Conservation (phyloP, 352 stramenopile species). For the Globisporangium cylindrosporum region DNA sequence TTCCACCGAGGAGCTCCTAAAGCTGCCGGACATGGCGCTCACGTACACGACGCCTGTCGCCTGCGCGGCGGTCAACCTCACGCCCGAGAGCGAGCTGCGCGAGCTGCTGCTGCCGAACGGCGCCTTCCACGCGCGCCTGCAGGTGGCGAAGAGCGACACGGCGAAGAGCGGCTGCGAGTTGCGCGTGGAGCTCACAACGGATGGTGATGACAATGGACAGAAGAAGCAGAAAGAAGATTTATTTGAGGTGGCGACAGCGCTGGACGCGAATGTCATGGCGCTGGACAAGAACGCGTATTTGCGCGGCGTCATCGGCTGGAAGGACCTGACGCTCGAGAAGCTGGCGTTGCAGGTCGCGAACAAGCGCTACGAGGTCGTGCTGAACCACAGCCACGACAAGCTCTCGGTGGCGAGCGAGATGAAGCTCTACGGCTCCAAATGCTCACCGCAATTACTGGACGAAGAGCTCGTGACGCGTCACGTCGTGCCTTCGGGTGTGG, state of each 20-base stretch:
- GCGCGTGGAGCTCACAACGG: not conserved
- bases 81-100: conserved; percentile 15
- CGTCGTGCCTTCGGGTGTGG: conserved; percentile 16
- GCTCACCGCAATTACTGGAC: conserved; percentile 11
- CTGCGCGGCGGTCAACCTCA: conserved; percentile 16
- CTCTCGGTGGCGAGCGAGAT: conserved; percentile 15
- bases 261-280: conserved; percentile 20
- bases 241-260: conserved; percentile 14
- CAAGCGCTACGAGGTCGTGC: conserved; percentile 21
- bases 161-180: conserved; percentile 16
- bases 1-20: not conserved
- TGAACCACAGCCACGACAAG: conserved; percentile 6
- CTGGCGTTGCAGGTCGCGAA: conserved; percentile 22
- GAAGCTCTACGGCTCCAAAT: conserved; percentile 19
- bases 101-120: conserved; percentile 9
- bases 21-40: conserved; percentile 18
- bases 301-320: conserved; percentile 7
- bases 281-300: conserved; percentile 15
- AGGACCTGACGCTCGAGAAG: conserved; percentile 22
- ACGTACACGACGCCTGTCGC: conserved; percentile 23
- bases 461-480: conserved; percentile 15
- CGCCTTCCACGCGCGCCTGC: conserved; percentile 14
- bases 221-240: conserved; percentile 2
- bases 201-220: not conserved
- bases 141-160: conserved; percentile 16